phyloP scores from a whole-genome alignment of 176 grass and related monocot genomes.

The Aegilops tauschii region DNA sequence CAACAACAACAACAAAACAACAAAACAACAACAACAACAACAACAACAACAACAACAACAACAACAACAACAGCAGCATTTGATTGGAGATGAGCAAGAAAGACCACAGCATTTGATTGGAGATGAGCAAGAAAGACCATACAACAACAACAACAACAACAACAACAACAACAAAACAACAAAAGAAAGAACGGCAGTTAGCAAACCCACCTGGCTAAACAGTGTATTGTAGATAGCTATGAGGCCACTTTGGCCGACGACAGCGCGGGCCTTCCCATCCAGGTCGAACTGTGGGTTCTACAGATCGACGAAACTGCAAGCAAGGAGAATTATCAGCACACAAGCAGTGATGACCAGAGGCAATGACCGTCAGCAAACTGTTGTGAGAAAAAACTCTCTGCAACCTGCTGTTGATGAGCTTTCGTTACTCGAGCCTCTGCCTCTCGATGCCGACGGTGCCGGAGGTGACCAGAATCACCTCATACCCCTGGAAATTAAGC shows the following conservation, averaged over 20 bases:
- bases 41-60: no score
- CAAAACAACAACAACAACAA: no score
- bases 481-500: no score
- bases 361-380: neutral
- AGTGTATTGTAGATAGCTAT: slow-evolving; percentile 30
- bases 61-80: no score
- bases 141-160: no score
- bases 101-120: no score
- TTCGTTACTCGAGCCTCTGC: slow-evolving; percentile 34
- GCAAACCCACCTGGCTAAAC: slow-evolving; percentile 67
- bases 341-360: neutral
- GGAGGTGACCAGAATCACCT: no score
- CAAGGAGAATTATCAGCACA: slow-evolving; percentile 8
- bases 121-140: no score
- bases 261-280: slow-evolving; percentile 90
- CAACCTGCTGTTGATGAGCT: slow-evolving; percentile 80
- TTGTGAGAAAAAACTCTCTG: neutral
- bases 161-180: no score
- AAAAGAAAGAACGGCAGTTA: neutral
- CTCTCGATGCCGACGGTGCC: no score
- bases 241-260: slow-evolving; percentile 83
- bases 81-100: no score
- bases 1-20: no score
- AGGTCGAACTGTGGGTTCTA: slow-evolving; percentile 72
- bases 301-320: slow-evolving; percentile 81